Evolutionary conservation across 1,139 yeast genomes (phyloP).

Genomic region (Pichia sp.): DNA sequence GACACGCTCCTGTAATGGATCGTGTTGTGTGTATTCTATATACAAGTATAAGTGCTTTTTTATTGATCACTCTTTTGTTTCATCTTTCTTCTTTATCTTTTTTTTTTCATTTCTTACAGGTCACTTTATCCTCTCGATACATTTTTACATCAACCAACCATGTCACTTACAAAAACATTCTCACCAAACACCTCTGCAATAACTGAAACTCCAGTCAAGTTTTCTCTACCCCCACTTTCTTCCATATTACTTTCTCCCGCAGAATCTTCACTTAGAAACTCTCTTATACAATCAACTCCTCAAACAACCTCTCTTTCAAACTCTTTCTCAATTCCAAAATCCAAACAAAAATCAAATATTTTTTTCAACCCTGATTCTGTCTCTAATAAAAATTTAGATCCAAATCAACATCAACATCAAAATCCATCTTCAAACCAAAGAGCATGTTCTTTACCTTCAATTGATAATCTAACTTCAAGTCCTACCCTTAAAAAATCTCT

Average conservation of each 20-base stretch:
- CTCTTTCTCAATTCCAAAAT: too few species aligned
- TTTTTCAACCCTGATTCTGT: too few species aligned
- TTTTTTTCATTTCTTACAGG: too few species aligned
- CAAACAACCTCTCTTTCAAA: too few species aligned
- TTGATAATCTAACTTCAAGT: constrained; percentile 23
- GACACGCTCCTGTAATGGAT: too few species aligned
- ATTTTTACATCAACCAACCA: too few species aligned
- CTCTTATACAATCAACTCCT: constrained; percentile 4
- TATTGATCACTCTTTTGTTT: not conserved
- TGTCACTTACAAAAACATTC: too few species aligned
- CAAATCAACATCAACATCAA: constrained; percentile 6
- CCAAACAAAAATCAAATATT: too few species aligned
- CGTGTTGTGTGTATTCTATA: too few species aligned
- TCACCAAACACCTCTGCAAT: not conserved
- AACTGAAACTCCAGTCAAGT: constrained; percentile 1
- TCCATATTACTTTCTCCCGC: constrained; percentile 14
- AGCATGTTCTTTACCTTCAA: constrained; percentile 21
- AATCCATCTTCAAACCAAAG: constrained; percentile 3
- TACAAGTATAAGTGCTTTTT: too few species aligned
- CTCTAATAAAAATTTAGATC: too few species aligned
- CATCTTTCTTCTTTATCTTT: not conserved
- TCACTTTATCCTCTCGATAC: too few species aligned
- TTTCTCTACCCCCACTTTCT: constrained; percentile 18
- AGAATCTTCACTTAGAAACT: constrained; percentile 8
- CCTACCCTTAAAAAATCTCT: constrained; percentile 22